These are phyloP conservation scores for Corinectria fuckeliana DNA, from an alignment of 2,329 filamentous ascomycete species.

Conservation along the genomic window DNA sequence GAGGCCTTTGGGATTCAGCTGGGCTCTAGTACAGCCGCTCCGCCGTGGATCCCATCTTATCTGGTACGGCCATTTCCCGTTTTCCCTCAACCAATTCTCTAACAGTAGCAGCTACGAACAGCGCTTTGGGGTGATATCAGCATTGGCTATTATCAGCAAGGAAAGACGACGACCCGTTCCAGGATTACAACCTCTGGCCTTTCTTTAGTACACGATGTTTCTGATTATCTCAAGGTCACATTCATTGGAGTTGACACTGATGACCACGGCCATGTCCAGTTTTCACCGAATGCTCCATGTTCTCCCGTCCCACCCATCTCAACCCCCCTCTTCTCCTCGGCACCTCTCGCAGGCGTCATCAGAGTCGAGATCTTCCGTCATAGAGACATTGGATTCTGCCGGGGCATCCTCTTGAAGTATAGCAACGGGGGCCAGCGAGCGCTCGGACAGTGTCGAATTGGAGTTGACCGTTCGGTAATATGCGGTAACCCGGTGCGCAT, in stretches of 20 bases:
- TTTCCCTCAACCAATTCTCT: not conserved
- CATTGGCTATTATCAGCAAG: not conserved
- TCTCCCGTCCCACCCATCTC: not conserved
- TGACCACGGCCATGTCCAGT: not conserved
- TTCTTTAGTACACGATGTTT: not conserved
- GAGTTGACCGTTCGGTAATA: not conserved
- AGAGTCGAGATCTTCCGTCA: not conserved
- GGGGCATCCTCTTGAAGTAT: slow-evolving; percentile 16
- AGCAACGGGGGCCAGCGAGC: slow-evolving; percentile 10
- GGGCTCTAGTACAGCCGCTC: not conserved
- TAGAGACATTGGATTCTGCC: not conserved
- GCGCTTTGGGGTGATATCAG: not conserved
- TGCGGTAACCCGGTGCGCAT: slow-evolving; percentile 3
- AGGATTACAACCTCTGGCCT: not conserved
- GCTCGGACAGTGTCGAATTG: slow-evolving; percentile 15
- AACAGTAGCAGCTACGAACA: not conserved
- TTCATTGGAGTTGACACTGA: not conserved
- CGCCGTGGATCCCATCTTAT: not conserved
- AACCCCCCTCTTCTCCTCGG: not conserved
- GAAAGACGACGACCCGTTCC: not conserved
- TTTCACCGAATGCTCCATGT: not conserved
- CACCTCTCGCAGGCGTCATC: not conserved
- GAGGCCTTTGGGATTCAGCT: not conserved
- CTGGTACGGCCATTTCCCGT: not conserved
- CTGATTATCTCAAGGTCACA: not conserved